Evolutionary conservation across 768 basidiomycete genomes (phyloP).

Genomic region (Trametes cubensis): DNA sequence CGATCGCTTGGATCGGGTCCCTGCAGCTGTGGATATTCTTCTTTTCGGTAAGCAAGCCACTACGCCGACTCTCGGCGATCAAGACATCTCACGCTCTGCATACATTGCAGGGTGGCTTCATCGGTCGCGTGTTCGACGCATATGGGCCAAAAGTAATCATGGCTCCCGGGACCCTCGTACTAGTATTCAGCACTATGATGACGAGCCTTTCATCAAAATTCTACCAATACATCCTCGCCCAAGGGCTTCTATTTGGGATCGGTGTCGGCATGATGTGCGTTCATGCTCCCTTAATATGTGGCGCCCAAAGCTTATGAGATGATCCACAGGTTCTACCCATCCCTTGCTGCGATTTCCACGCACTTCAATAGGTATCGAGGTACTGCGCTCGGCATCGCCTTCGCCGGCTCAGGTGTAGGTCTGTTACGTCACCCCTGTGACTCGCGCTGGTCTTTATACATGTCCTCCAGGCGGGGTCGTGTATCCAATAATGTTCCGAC

Average conservation of each 20-base stretch:
- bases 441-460: neutral
- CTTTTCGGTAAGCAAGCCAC: conserved; percentile 52
- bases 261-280: conserved; percentile 66
- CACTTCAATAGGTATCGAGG: conserved; percentile 66
- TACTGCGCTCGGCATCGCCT: conserved; percentile 70
- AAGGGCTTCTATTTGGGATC: conserved; percentile 66
- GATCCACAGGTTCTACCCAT: conserved; percentile 62
- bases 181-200: conserved; percentile 54
- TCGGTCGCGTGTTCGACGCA: conserved; percentile 62
- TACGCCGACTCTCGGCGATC: neutral
- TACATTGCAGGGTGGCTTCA: conserved; percentile 54
- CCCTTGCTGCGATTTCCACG: conserved; percentile 65
- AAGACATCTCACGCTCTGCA: neutral
- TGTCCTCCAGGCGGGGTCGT: conserved; percentile 57
- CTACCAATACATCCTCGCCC: conserved; percentile 62
- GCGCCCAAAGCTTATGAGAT: neutral
- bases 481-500: conserved; percentile 65
- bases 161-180: conserved; percentile 51
- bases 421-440: conserved; percentile 24
- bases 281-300: neutral
- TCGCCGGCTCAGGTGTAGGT: conserved; percentile 67
- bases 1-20: conserved; percentile 71
- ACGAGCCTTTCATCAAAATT: conserved; percentile 59
- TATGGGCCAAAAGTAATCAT: conserved; percentile 61
- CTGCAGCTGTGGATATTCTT: conserved; percentile 73